Base-by-base conservation (phyloP, 2,329 filamentous ascomycete species). In the Elsinoe necatrix region DNA sequence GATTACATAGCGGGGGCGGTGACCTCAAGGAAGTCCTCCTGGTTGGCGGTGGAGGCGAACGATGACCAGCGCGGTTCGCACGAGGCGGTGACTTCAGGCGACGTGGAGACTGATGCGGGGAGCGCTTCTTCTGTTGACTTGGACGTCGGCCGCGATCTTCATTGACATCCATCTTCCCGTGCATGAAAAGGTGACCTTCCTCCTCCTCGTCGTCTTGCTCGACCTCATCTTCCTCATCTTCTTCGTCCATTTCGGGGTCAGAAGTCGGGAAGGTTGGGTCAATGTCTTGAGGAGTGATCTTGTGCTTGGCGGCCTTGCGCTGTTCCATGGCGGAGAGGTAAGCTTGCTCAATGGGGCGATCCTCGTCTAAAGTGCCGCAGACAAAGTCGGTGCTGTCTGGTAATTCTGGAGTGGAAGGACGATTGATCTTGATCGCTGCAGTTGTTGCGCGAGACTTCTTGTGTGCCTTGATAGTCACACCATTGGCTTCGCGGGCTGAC, bases 321-420 rank as follows among this genome's bases (percentile, higher is more conserved):
- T 88, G 84, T 65, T 91, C 87, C 58, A 95, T 79, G 64, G 87
- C 89, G 1, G 88, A 87, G 57, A 95, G 80, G 69, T 96, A 98
- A 0, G 89, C 92, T 63, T 91, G 89, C 69, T 98, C 93, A n/a
- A 97, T 74, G 2, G 90, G 89, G 43, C 89, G 84, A 66, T 98
- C 93, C 71, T 98, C 93, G 63, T 98, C 93, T 18, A 98, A 78
- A 1, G 93, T 98, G 58, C 93, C 93, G 66, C 93, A 97, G n/a
- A 98, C 93, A 63, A 98, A 98, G 70, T 98, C 93, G 12, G 93
- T 97, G 71, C 91, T 96, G 70, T 98, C 93, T 1, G 93, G 93
- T 9, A 98, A 77, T 67, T 95, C 89, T 1, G 89, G 88, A 3
- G 63, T 61, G 11, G 63, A 60, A 4, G 61, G 52, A 12, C 63